phyloP scores from a whole-genome alignment of 2,329 filamentous ascomycete species.

The Aspergillus chevalieri region DNA sequence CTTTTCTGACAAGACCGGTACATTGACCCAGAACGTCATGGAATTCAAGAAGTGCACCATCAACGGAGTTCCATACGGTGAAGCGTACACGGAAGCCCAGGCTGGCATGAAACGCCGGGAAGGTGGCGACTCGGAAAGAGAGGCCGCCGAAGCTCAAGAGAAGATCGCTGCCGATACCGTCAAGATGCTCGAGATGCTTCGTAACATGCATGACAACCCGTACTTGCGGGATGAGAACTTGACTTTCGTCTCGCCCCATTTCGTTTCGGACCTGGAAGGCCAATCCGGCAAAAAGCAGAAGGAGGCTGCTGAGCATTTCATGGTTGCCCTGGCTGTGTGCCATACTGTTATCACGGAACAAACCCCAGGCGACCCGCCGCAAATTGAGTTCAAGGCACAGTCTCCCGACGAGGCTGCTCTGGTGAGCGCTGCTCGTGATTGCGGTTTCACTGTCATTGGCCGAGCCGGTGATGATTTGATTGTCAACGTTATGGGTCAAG shows the following conservation, averaged over 20 bases:
- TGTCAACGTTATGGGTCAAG: conserved; percentile 79
- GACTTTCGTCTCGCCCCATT: conserved; percentile 89
- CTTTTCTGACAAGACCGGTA: conserved; percentile 92
- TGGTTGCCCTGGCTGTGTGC: conserved; percentile 91
- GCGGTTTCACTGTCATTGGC: conserved; percentile 88
- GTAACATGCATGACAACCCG: conserved; percentile 77
- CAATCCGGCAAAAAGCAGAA: conserved; percentile 70
- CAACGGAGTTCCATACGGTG: conserved; percentile 92
- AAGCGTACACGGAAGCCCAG: conserved; percentile 95
- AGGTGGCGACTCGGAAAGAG: conserved; percentile 78
- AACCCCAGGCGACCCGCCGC: conserved; percentile 80
- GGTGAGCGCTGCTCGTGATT: conserved; percentile 88
- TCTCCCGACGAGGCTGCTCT: conserved; percentile 94
- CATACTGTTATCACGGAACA: conserved; percentile 93
- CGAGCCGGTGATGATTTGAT: conserved; percentile 73
- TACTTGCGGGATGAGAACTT: conserved; percentile 85
- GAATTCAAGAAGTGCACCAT: conserved; percentile 98
- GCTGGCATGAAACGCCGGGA: conserved; percentile 91
- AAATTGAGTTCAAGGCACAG: conserved; percentile 92
- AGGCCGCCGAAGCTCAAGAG: conserved; percentile 62
- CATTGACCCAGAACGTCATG: conserved; percentile 89
- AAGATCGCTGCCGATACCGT: conserved; percentile 75
- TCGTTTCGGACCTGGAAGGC: conserved; percentile 74
- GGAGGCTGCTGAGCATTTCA: conserved; percentile 76
- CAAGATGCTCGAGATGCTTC: conserved; percentile 64